Conservation (phyloP, 257 asterid species). For the Plantago major region DNA sequence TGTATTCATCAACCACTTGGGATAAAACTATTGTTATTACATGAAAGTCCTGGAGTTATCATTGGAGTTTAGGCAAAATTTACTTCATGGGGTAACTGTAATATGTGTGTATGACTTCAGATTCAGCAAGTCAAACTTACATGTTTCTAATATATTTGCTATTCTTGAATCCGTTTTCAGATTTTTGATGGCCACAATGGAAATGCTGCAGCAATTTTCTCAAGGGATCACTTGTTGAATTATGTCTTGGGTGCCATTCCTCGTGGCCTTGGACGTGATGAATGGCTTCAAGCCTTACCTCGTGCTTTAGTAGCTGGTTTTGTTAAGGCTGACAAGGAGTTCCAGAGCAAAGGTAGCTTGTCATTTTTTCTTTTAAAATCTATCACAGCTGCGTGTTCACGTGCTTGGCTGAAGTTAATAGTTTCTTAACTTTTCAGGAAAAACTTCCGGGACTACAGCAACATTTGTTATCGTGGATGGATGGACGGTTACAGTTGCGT, state of each 20-base stretch:
- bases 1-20: too few species aligned
- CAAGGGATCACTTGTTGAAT: conserved; percentile 55
- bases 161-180: conserved; percentile 24
- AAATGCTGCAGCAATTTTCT: conserved; percentile 63
- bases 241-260: conserved; percentile 66
- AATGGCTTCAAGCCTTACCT: conserved; percentile 86
- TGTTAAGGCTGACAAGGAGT: conserved; percentile 85
- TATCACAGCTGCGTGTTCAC: neutral
- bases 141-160: too few species aligned
- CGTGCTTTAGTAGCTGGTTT: conserved; percentile 89
- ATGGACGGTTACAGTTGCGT: conserved; percentile 88
- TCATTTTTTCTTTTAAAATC: neutral
- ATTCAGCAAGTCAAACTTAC: too few species aligned
- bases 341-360: conserved; percentile 64
- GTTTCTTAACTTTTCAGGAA: conserved; percentile 37
- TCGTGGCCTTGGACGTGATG: conserved; percentile 61
- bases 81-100: too few species aligned
- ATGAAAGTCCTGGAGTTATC: too few species aligned
- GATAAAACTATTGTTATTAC: too few species aligned
- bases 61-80: too few species aligned
- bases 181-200: conserved; percentile 89
- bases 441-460: conserved; percentile 90
- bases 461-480: conserved; percentile 81
- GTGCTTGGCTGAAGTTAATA: neutral
- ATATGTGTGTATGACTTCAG: too few species aligned